A percentile compares a stretch with the other conserved stretches of the same genome.
Evolutionary conservation across 371 early-diverging fungal species (phyloP).

Genomic region (Circinella umbellata): DNA sequence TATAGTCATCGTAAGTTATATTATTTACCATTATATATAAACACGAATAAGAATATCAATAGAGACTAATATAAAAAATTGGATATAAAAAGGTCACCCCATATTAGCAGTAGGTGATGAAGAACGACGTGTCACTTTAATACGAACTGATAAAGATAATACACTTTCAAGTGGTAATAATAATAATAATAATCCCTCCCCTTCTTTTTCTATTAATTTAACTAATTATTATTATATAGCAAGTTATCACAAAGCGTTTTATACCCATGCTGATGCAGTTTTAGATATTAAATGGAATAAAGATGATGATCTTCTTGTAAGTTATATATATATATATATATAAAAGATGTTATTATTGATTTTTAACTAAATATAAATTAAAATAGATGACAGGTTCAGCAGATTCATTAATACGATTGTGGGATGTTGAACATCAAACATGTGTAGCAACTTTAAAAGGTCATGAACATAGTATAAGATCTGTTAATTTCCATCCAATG

Average conservation of each 20-base stretch:
- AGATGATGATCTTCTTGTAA: slow-evolving; percentile 54
- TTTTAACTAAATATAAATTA: too few relatives aligned
- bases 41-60: too few relatives aligned
- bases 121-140: slow-evolving; percentile 56
- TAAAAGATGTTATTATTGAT: too few relatives aligned
- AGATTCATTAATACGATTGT: slow-evolving; percentile 62
- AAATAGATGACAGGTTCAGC: slow-evolving; percentile 60
- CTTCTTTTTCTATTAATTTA: neutral
- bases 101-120: slow-evolving; percentile 71
- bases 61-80: neutral
- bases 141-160: slow-evolving; percentile 56
- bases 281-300: slow-evolving; percentile 64
- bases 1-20: slow-evolving; percentile 24
- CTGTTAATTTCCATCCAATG: slow-evolving; percentile 55
- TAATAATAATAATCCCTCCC: slow-evolving; percentile 2
- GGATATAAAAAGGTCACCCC: slow-evolving; percentile 47
- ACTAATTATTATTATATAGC: neutral
- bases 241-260: slow-evolving; percentile 25
- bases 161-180: slow-evolving; percentile 30
- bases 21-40: neutral
- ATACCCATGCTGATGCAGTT: slow-evolving; percentile 63
- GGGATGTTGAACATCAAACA: slow-evolving; percentile 60
- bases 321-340: neutral
- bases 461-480: slow-evolving; percentile 60
- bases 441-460: slow-evolving; percentile 51